These are phyloP conservation scores for Saprolegnia diclina DNA, from an alignment of 352 stramenopile genomes.

Conservation along the genomic window DNA sequence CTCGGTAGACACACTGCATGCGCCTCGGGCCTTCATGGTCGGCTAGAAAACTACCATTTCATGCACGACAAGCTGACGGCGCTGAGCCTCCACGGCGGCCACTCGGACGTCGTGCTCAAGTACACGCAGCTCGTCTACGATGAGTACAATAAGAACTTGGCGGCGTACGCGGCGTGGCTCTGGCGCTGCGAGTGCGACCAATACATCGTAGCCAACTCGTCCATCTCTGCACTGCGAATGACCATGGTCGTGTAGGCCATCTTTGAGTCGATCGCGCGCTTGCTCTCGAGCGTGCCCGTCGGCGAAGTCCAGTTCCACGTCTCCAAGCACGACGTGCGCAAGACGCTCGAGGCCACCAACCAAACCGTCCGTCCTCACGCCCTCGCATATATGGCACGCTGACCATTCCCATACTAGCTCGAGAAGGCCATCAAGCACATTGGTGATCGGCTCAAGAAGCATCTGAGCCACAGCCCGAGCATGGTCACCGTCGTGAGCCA, in stretches of 20 bases:
- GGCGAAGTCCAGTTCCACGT: slow-evolving; percentile 66
- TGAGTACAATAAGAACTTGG: slow-evolving; percentile 11
- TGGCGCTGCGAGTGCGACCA: slow-evolving; percentile 16
- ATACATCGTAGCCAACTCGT: neutral
- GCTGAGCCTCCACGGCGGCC: slow-evolving; percentile 31
- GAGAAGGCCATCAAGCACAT: slow-evolving; percentile 25
- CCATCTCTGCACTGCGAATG: neutral
- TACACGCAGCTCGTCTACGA: neutral
- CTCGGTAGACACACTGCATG: slow-evolving; percentile 36
- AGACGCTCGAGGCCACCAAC: slow-evolving; percentile 37
- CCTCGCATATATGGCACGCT: neutral
- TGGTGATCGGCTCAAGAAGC: slow-evolving; percentile 18
- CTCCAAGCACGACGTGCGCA: slow-evolving; percentile 51
- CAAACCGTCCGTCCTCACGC: slow-evolving; percentile 7
- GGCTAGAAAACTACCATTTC: slow-evolving; percentile 61
- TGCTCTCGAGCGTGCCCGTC: slow-evolving; percentile 48
- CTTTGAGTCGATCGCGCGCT: slow-evolving; percentile 46
- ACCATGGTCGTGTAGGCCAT: slow-evolving; percentile 31
- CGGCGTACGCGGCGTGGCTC: slow-evolving; percentile 16
- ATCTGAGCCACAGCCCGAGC: slow-evolving; percentile 9
- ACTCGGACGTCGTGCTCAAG: neutral
- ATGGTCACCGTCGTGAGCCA: slow-evolving; percentile 9
- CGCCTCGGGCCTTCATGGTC: no score
- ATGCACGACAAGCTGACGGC: slow-evolving; percentile 45
- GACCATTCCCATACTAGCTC: no score